Conservation (phyloP, 1,139 yeast species). For the Lodderomyces metapsilosis region DNA sequence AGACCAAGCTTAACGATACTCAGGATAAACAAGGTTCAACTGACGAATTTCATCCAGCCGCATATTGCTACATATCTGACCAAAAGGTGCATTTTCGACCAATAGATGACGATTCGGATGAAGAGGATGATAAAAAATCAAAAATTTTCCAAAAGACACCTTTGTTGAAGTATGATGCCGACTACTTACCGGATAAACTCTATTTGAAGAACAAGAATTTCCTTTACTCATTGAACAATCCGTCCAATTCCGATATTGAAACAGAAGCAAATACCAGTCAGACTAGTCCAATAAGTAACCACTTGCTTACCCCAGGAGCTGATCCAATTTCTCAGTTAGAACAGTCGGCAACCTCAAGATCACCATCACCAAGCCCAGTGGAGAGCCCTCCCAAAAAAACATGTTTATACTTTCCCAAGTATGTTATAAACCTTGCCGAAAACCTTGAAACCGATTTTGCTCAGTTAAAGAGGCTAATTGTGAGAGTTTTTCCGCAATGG, state of each 20-base stretch:
- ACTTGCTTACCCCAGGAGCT: not conserved
- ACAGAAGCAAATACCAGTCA: slow-evolving; percentile 20
- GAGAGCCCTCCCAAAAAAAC: slow-evolving; percentile 21
- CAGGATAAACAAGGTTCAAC: not conserved
- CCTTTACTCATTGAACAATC: slow-evolving; percentile 43
- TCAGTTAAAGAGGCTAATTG: slow-evolving; percentile 33
- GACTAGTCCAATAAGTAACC: not conserved
- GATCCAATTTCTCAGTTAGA: not conserved
- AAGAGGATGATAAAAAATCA: not conserved
- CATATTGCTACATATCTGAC: slow-evolving; percentile 41
- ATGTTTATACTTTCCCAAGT: slow-evolving; percentile 40
- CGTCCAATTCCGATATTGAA: slow-evolving; percentile 41
- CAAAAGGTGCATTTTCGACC: slow-evolving; percentile 42
- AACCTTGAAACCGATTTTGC: slow-evolving; percentile 29
- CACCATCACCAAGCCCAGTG: slow-evolving; percentile 18
- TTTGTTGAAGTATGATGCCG: slow-evolving; percentile 14
- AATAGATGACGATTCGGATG: slow-evolving; percentile 14
- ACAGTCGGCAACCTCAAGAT: slow-evolving; percentile 1
- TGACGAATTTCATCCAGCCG: slow-evolving; percentile 18
- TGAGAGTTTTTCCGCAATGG: slow-evolving; percentile 40
- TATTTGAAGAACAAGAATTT: slow-evolving; percentile 38
- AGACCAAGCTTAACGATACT: not conserved
- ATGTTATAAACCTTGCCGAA: slow-evolving; percentile 31
- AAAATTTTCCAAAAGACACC: slow-evolving; percentile 2
- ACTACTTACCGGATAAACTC: slow-evolving; percentile 21